Evolutionary conservation across 495 filamentous ascomycete species (phyloP), one percentile per base, ranked within the genome.

Genomic region (Corynascus novoguineensis): DNA sequence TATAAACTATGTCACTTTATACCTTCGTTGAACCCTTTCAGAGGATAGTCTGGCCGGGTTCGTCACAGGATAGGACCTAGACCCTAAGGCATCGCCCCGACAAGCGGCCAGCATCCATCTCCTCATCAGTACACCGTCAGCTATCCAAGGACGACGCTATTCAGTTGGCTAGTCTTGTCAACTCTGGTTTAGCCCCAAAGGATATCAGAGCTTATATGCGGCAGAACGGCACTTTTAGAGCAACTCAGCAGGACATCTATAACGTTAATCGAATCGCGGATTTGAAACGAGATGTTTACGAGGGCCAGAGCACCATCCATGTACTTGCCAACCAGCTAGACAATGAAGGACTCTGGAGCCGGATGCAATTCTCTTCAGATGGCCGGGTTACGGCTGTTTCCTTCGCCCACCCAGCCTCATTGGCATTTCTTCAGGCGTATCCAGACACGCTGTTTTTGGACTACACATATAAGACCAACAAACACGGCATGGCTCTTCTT

Each of bases 191-290:
- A 5, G 5, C 15, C 5, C 28, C 31, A 22, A 50, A 50, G 47
- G 47, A 50, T 28, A 50, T 50, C 15, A 8, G 32, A 28, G 32
- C 11, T 17, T 12, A 31, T 32, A 19, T 48, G 32, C 25, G 14
- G 45, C 31, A 50, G 24, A 50, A 31, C 28, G 28, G 47, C 28
- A 34, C 47, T 10, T 35, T n/a, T n/a, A n/a, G 34, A 50, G 47
- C 47, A 12, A 50, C 9, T 12, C 28, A 25, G 19, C 9, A 50
- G 35, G 47, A 50, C 22, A 35, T 50, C 47, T 50, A 50, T 25
- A 50, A n/a, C n/a, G n/a, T n/a, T n/a, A n/a, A 50, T 31, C 28
- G 28, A 11, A 50, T 50, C 31, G 47, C 47, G 6, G 28, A 50
- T 10, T 17, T n/a, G 6, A 28, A 31, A 17, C 15, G 15, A 4